These are phyloP conservation scores for Pseudogymnoascus sp. DNA, from an alignment of 2,329 filamentous ascomycete species.

Conservation along the genomic window DNA sequence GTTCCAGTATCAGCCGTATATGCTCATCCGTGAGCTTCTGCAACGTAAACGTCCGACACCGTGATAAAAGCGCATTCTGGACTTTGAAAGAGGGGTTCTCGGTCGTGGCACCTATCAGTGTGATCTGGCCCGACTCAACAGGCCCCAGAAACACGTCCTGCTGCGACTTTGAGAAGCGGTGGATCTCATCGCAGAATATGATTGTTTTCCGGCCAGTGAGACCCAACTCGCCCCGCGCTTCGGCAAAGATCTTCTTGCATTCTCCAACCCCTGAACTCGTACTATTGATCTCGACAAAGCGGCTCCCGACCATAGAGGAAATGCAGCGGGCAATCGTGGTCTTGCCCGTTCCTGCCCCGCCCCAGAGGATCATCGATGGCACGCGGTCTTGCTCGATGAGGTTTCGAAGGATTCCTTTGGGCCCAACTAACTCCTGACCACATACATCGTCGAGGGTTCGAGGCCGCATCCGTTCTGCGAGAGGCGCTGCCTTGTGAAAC, in stretches of 20 bases:
- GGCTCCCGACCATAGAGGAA: conserved; percentile 68
- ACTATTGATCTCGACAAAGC: conserved; percentile 94
- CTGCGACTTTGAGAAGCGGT: conserved; percentile 77
- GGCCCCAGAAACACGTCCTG: conserved; percentile 93
- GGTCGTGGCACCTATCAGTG: conserved; percentile 88
- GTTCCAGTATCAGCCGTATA: conserved; percentile 62
- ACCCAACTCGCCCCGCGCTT: conserved; percentile 70
- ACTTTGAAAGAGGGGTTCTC: conserved; percentile 96
- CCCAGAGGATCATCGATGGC: conserved; percentile 95
- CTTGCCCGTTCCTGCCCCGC: conserved; percentile 72
- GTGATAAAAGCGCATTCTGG: conserved; percentile 74
- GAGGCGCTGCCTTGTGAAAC: conserved; percentile 63
- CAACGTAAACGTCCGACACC: conserved; percentile 86
- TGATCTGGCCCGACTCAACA: conserved; percentile 84
- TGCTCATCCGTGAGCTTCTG: conserved; percentile 65
- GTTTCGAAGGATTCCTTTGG: conserved; percentile 71
- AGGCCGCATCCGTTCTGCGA: conserved; percentile 92
- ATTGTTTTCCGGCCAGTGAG: conserved; percentile 88
- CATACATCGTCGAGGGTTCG: conserved; percentile 74
- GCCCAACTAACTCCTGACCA: conserved; percentile 86
- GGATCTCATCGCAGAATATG: conserved; percentile 83
- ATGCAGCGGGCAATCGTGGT: conserved; percentile 91
- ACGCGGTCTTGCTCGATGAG: conserved; percentile 80
- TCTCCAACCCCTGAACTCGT: conserved; percentile 82
- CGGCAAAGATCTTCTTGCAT: conserved; percentile 83